Conservation (phyloP, 2,329 filamentous ascomycete genomes). For the Fusarium duplospermum region DNA sequence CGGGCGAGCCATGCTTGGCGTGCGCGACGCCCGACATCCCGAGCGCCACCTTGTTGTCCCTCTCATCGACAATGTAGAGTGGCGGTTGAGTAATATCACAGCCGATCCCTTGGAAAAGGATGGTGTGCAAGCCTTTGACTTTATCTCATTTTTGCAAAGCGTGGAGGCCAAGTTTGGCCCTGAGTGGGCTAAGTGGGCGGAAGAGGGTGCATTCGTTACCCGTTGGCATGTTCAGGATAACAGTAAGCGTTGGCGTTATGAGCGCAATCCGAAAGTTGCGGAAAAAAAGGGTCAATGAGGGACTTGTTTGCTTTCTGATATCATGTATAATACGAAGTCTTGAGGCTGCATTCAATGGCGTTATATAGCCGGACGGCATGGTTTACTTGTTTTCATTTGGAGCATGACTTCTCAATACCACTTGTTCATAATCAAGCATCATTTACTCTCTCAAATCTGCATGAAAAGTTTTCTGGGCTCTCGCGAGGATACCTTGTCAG, state of each 20-base stretch:
- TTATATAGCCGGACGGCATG: neutral
- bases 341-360: neutral
- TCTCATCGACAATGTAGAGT: conserved; percentile 42
- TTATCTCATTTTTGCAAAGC: conserved; percentile 25
- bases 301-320: neutral
- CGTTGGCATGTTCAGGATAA: conserved; percentile 7
- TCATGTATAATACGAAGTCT: neutral
- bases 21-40: conserved; percentile 27
- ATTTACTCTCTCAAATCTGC: neutral
- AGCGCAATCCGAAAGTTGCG: neutral
- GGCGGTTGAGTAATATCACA: conserved; percentile 43
- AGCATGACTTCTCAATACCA: neutral
- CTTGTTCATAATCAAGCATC: neutral
- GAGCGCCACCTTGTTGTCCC: conserved; percentile 43
- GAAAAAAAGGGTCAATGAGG: neutral
- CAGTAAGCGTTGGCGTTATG: conserved; percentile 1
- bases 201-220: neutral
- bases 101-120: conserved; percentile 40
- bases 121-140: conserved; percentile 37
- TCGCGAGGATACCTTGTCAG: too few species aligned
- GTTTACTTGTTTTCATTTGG: neutral
- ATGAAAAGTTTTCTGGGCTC: neutral
- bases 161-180: conserved; percentile 27
- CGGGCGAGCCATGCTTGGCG: conserved; percentile 42
- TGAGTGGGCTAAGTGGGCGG: conserved; percentile 41